Evolutionary conservation across 1,284 basidiomycete genomes (phyloP).

Genomic region (Abortiporus biennis): DNA sequence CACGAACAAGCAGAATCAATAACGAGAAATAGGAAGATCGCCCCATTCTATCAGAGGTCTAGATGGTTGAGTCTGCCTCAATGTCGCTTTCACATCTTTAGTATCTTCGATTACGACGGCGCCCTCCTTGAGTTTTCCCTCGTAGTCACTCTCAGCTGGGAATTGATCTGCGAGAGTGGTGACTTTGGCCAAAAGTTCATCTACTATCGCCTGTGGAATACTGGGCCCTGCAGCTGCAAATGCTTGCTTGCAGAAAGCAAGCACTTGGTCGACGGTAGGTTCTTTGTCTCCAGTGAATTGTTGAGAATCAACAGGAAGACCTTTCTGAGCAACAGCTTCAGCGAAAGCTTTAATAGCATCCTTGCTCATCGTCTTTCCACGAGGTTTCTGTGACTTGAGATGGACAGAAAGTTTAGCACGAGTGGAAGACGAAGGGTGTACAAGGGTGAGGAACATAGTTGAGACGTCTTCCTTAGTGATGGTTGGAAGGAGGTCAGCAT

Average conservation of each 20-base stretch:
- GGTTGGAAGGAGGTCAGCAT: conserved; percentile 56
- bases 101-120: conserved; percentile 66
- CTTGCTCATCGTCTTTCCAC: conserved; percentile 55
- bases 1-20: no score
- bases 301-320: conserved; percentile 47
- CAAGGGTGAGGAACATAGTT: conserved; percentile 63
- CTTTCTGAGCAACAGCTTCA: conserved; percentile 42
- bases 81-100: conserved; percentile 62
- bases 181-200: conserved; percentile 44
- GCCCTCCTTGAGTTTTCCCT: conserved; percentile 39
- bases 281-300: conserved; percentile 39
- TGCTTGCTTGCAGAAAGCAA: conserved; percentile 49
- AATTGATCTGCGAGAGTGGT: conserved; percentile 47
- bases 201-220: conserved; percentile 36
- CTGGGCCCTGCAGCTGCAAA: conserved; percentile 41
- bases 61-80: conserved; percentile 48
- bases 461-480: conserved; percentile 78
- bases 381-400: conserved; percentile 63
- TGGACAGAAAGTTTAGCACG: conserved; percentile 84
- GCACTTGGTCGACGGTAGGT: conserved; percentile 43
- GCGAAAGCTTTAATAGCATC: conserved; percentile 65
- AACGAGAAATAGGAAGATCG: conserved; percentile 51
- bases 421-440: conserved; percentile 65
- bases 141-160: conserved; percentile 44
- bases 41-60: conserved; percentile 61